phyloP scores from a whole-genome alignment of 805 yeast genomes.

The Metschnikowia cerradonensis region DNA sequence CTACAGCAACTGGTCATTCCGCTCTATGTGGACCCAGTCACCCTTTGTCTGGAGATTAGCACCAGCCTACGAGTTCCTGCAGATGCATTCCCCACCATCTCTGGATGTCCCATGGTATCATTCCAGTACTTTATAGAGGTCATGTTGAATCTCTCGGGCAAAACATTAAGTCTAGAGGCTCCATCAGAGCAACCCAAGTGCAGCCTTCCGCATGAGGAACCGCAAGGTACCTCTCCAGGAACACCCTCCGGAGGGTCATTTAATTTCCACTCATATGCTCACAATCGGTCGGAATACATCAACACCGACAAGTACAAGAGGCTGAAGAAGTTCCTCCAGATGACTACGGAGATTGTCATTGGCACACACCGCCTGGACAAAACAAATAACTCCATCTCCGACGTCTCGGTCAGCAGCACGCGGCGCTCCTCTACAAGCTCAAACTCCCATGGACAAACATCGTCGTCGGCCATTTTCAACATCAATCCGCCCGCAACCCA shows the following conservation, averaged over 20 bases:
- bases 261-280: constrained; percentile 19
- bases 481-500: not conserved
- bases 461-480: not conserved
- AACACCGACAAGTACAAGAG: constrained; percentile 79
- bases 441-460: not conserved
- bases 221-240: constrained; percentile 10
- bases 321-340: constrained; percentile 71
- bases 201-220: constrained; percentile 8
- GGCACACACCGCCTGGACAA: constrained; percentile 64
- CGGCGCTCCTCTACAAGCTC: constrained; percentile 4
- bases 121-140: constrained; percentile 86
- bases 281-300: constrained; percentile 44
- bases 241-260: constrained; percentile 19
- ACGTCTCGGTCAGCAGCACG: not conserved
- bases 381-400: constrained; percentile 1
- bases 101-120: constrained; percentile 64
- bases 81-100: constrained; percentile 81
- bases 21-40: constrained; percentile 66
- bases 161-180: constrained; percentile 32
- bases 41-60: constrained; percentile 52
- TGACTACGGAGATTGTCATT: constrained; percentile 73
- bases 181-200: constrained; percentile 17
- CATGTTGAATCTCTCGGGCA: constrained; percentile 72
- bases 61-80: constrained; percentile 71
- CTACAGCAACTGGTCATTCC: constrained; percentile 75